A percentile compares a stretch with the other conserved stretches of the same genome.
phyloP scores from a whole-genome alignment of 164 flowering plant species.

The Aristolochia contorta region DNA sequence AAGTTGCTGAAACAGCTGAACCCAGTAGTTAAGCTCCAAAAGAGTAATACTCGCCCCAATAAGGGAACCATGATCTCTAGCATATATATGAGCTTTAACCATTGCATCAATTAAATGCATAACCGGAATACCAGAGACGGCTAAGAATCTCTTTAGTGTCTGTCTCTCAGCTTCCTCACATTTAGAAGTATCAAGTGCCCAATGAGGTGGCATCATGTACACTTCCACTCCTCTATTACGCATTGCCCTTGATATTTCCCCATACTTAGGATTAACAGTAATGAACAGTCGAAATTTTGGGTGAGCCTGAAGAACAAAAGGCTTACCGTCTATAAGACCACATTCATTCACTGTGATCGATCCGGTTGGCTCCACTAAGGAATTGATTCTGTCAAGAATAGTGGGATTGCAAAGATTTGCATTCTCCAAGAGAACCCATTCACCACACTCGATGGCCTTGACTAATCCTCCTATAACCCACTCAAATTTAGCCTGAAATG shows the following conservation, averaged over 20 bases:
- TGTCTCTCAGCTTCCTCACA: conserved; percentile 30
- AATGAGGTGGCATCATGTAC: conserved; percentile 66
- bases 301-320: conserved; percentile 69
- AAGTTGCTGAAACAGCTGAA: conserved; percentile 73
- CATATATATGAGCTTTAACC: conserved; percentile 71
- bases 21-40: conserved; percentile 86
- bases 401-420: conserved; percentile 98
- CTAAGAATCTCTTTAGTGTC: conserved; percentile 63
- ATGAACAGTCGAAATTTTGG: conserved; percentile 80
- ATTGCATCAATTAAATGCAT: conserved; percentile 51
- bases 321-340: conserved; percentile 81
- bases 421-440: conserved; percentile 93
- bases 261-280: conserved; percentile 76
- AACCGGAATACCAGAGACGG: conserved; percentile 57
- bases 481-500: conserved; percentile 69
- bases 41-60: conserved; percentile 40
- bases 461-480: conserved; percentile 79
- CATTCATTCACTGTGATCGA: conserved; percentile 86
- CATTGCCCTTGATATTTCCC: conserved; percentile 98
- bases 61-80: conserved; percentile 37
- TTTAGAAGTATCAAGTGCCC: conserved; percentile 24
- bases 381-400: conserved; percentile 97
- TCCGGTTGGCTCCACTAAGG: conserved; percentile 81
- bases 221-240: conserved; percentile 94
- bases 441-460: conserved; percentile 88